phyloP scores from a whole-genome alignment of 331 rosid genomes.

The Malus hybrid region DNA sequence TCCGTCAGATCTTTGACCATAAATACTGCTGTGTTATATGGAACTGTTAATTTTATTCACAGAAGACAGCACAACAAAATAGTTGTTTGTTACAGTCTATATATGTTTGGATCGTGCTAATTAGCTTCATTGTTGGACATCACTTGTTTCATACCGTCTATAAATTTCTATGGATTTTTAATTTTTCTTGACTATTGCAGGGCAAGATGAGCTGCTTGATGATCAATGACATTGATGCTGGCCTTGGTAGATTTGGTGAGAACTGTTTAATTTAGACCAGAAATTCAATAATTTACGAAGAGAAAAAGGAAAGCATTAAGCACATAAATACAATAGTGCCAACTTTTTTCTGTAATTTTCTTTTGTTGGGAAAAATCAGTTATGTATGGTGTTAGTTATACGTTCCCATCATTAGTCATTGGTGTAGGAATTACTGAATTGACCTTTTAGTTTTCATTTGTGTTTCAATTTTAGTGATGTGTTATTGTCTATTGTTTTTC shows the following conservation, averaged over 20 bases:
- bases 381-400: background rate
- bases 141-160: background rate
- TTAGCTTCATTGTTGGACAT: background rate
- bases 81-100: background rate
- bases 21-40: background rate
- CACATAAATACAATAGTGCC: background rate
- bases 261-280: slow-evolving; percentile 3
- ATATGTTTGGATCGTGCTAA: background rate
- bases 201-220: slow-evolving; percentile 97
- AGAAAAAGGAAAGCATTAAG: background rate
- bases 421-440: slow-evolving; percentile 5
- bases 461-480: background rate
- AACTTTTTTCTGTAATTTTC: background rate
- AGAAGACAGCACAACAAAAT: background rate
- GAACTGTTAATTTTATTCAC: background rate
- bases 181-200: slow-evolving; percentile 35
- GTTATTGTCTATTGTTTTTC: slow-evolving; percentile 12
- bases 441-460: background rate
- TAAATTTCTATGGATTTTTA: slow-evolving; percentile 8
- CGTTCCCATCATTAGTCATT: background rate
- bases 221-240: slow-evolving; percentile 97
- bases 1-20: background rate
- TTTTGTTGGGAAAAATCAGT: background rate
- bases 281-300: background rate
- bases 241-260: slow-evolving; percentile 96